Conservation (phyloP, 805 yeast species). For the Barnettozyma botsteinii region DNA sequence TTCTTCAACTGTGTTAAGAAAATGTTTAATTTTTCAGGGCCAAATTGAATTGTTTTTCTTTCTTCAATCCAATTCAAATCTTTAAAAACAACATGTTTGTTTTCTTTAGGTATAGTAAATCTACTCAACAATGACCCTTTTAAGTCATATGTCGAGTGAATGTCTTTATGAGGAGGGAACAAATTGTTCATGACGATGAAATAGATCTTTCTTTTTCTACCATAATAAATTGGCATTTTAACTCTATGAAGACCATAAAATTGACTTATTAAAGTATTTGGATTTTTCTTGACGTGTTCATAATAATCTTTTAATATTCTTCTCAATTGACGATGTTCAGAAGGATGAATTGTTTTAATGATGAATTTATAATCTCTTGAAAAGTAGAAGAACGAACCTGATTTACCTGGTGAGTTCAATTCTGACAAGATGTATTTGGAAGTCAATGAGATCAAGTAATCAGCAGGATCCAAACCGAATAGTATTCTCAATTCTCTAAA, state of each 20-base stretch:
- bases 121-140: slow-evolving; percentile 92
- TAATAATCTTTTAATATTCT: slow-evolving; percentile 70
- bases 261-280: slow-evolving; percentile 88
- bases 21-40: slow-evolving; percentile 56
- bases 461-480: slow-evolving; percentile 93
- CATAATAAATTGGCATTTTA: slow-evolving; percentile 63
- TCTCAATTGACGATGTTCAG: slow-evolving; percentile 84
- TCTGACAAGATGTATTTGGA: slow-evolving; percentile 90
- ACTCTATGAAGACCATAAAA: slow-evolving; percentile 93
- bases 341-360: slow-evolving; percentile 90
- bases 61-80: slow-evolving; percentile 84
- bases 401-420: slow-evolving; percentile 92
- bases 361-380: slow-evolving; percentile 91
- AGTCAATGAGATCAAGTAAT: slow-evolving; percentile 85
- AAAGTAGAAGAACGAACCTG: slow-evolving; percentile 94
- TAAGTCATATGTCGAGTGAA: slow-evolving; percentile 81
- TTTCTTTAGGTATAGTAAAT: slow-evolving; percentile 36
- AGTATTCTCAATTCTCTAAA: slow-evolving; percentile 75
- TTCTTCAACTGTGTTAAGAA: slow-evolving; percentile 65
- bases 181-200: slow-evolving; percentile 95
- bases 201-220: slow-evolving; percentile 66
- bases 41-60: slow-evolving; percentile 60
- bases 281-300: slow-evolving; percentile 72
- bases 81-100: slow-evolving; percentile 53
- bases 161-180: slow-evolving; percentile 88